These are phyloP conservation scores for Ogataea henricii DNA, from an alignment of 805 yeast genomes.

Conservation along the genomic window DNA sequence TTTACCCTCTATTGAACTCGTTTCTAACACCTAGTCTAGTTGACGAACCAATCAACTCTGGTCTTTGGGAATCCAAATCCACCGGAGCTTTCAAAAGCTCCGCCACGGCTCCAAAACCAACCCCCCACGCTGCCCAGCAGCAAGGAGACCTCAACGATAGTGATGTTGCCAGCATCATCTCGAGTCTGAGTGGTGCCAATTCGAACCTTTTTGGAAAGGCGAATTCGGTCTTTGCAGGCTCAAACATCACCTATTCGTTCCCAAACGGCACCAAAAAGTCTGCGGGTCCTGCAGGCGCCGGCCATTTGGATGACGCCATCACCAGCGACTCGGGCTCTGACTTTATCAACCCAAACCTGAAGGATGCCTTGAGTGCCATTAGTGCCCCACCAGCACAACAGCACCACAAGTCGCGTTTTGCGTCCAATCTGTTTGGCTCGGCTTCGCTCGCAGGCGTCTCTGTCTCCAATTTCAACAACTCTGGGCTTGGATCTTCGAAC, in stretches of 20 bases:
- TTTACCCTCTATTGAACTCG: background rate
- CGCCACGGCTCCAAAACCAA: constrained; percentile 22
- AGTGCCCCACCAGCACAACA: constrained; percentile 36
- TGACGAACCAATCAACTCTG: constrained; percentile 30
- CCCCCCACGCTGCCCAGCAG: constrained; percentile 17
- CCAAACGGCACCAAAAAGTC: constrained; percentile 10
- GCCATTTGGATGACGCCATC: constrained; percentile 27
- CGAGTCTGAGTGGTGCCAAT: constrained; percentile 32
- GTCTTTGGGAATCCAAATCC: constrained; percentile 33
- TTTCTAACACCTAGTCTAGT: constrained; percentile 18
- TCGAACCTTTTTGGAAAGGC: constrained; percentile 27
- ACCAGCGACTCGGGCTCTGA: constrained; percentile 37
- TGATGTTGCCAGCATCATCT: constrained; percentile 37
- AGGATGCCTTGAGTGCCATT: constrained; percentile 36
- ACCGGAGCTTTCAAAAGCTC: constrained; percentile 21
- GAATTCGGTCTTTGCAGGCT: constrained; percentile 28
- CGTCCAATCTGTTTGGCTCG: constrained; percentile 50
- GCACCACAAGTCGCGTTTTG: constrained; percentile 35
- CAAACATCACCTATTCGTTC: constrained; percentile 15
- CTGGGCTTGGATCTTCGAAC: constrained; percentile 37
- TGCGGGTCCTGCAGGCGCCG: constrained; percentile 4
- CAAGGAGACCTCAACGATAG: constrained; percentile 21
- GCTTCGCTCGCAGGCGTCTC: constrained; percentile 58
- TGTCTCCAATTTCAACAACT: constrained; percentile 29
- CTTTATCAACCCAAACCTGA: constrained; percentile 23